Percentiles rank a stretch among this genome's conserved stretches.
Conservation (phyloP, 2,329 filamentous ascomycete genomes). For the Blastomyces emzantsi region DNA sequence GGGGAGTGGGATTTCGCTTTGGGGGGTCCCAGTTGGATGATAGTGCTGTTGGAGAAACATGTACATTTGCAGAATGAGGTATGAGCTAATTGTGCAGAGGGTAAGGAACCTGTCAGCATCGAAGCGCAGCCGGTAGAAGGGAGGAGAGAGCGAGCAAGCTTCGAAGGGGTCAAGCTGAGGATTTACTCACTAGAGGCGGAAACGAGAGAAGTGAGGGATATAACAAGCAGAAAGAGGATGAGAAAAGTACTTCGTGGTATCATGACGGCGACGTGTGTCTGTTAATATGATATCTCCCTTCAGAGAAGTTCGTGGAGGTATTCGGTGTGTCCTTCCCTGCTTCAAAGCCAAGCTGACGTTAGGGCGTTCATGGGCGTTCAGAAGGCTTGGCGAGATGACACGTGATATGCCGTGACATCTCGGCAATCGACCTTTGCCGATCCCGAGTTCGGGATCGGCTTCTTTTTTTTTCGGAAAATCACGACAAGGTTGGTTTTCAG, state of each 20-base stretch:
- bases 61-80: conserved; percentile 66
- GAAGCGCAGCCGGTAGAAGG: neutral
- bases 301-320: neutral
- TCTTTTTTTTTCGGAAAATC: too few species aligned
- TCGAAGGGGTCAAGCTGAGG: neutral
- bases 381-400: neutral
- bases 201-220: conserved; percentile 24
- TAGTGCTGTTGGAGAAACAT: conserved; percentile 58
- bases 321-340: too few species aligned
- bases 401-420: neutral
- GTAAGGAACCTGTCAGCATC: conserved; percentile 1
- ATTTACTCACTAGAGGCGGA: conserved; percentile 29
- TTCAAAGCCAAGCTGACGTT: neutral
- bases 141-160: neutral
- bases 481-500: too few species aligned
- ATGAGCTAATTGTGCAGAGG: conserved; percentile 23
- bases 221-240: conserved; percentile 23
- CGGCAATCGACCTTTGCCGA: neutral
- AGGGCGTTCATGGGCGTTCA: neutral
- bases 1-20: conserved; percentile 20
- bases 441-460: neutral
- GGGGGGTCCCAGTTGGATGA: conserved; percentile 52
- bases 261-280: conserved; percentile 16
- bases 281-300: neutral
- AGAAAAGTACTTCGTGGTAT: conserved; percentile 15